phyloP scores from a whole-genome alignment of 768 basidiomycete species.

The Agrocybe praecox region DNA sequence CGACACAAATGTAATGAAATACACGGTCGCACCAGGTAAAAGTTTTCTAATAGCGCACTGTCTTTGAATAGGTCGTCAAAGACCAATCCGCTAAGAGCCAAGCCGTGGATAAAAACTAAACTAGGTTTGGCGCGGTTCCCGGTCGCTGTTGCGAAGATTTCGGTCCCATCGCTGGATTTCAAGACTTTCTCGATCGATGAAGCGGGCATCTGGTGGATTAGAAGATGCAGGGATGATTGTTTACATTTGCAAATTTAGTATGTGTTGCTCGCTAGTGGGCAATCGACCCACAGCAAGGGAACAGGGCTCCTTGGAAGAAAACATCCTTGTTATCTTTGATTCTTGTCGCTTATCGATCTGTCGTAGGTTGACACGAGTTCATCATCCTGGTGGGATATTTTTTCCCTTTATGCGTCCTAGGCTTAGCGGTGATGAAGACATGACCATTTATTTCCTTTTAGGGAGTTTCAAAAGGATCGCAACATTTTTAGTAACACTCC shows the following conservation, averaged over 20 bases:
- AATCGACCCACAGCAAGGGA: neutral
- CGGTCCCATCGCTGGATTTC: constrained; percentile 34
- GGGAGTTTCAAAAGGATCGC: neutral
- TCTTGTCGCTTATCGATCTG: neutral
- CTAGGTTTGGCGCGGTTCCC: constrained; percentile 37
- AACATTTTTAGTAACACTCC: neutral
- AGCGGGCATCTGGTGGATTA: neutral
- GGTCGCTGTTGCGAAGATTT: constrained; percentile 40
- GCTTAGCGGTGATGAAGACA: neutral
- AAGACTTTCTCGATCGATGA: constrained; percentile 8
- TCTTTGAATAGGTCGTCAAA: constrained; percentile 42
- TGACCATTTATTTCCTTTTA: neutral
- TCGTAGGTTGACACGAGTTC: neutral
- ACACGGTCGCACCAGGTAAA: constrained; percentile 25
- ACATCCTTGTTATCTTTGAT: neutral
- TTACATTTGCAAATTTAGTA: neutral
- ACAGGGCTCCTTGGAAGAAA: neutral
- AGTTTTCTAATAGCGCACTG: constrained; percentile 18
- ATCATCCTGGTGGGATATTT: constrained; percentile 6
- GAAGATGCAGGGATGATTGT: neutral
- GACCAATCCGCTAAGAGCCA: constrained; percentile 33
- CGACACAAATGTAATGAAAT: neutral
- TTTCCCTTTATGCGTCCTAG: neutral
- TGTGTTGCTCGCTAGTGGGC: neutral
- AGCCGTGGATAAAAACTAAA: constrained; percentile 45